phyloP scores from a whole-genome alignment of 352 stramenopile genomes.

The Pythium periplocum region DNA sequence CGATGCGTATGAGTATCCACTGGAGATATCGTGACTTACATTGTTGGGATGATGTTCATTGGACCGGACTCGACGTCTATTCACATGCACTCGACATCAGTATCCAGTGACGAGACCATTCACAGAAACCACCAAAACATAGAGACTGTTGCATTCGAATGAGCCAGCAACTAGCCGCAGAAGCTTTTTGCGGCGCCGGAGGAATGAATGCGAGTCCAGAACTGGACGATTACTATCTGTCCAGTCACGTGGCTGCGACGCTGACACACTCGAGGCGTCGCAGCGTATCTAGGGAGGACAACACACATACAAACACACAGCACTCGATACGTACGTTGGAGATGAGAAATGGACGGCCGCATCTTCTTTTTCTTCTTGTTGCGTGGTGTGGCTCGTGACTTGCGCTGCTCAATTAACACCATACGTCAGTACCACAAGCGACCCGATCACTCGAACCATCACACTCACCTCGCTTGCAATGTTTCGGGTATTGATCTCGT shows the following conservation, averaged over 20 bases:
- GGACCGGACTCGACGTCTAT: conserved; percentile 13
- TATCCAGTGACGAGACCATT: neutral
- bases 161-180: conserved; percentile 4
- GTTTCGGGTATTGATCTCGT: conserved; percentile 58
- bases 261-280: conserved; percentile 7
- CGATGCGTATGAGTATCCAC: neutral
- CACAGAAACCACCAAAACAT: neutral
- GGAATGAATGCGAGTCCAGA: too few relatives aligned
- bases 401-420: conserved; percentile 15
- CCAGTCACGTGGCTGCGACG: conserved; percentile 35
- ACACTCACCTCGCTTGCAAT: conserved; percentile 38
- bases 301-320: conserved; percentile 13
- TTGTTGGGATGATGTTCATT: conserved; percentile 9
- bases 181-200: too few relatives aligned
- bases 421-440: too few relatives aligned
- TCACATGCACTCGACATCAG: neutral
- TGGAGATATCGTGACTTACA: conserved; percentile 4
- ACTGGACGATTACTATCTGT: conserved; percentile 8
- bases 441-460: too few relatives aligned
- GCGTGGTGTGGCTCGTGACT: conserved; percentile 10
- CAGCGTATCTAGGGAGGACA: conserved; percentile 60
- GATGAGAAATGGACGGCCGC: conserved; percentile 56
- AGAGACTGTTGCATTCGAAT: conserved; percentile 6
- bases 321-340: conserved; percentile 47
- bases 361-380: conserved; percentile 54